These are phyloP conservation scores for Cordyceps tenuipes DNA, from an alignment of 2,329 filamentous ascomycete species.

Conservation along the genomic window DNA sequence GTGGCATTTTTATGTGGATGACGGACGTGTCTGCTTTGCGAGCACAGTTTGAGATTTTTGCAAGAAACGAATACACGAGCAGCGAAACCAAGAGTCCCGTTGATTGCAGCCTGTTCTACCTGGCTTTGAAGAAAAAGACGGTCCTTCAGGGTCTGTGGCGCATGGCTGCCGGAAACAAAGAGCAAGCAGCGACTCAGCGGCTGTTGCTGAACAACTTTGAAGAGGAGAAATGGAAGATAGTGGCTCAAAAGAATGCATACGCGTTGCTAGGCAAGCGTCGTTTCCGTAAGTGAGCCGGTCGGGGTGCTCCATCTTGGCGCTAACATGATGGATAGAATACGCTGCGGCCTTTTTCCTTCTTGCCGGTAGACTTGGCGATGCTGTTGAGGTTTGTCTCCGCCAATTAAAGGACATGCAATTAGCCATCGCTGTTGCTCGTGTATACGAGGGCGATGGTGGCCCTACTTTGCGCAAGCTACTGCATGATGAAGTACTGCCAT, in stretches of 20 bases:
- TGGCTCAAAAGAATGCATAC: constrained; percentile 93
- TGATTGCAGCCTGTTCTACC: constrained; percentile 84
- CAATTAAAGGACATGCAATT: constrained; percentile 85
- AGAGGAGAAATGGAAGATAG: constrained; percentile 77
- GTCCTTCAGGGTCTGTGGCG: constrained; percentile 89
- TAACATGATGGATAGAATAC: constrained; percentile 55
- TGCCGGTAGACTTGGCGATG: constrained; percentile 75
- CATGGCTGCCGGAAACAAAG: constrained; percentile 82
- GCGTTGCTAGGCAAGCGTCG: constrained; percentile 83
- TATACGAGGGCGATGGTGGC: constrained; percentile 80
- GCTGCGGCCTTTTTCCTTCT: constrained; percentile 93
- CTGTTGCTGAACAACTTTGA: constrained; percentile 87
- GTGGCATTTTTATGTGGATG: constrained; percentile 93
- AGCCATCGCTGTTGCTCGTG: constrained; percentile 76
- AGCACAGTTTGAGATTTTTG: constrained; percentile 79
- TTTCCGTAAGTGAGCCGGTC: constrained; percentile 52
- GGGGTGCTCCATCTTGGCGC: neutral
- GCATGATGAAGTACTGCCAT: constrained; percentile 67
- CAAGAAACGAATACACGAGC: constrained; percentile 86
- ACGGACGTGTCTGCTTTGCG: constrained; percentile 62
- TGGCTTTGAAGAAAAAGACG: constrained; percentile 83
- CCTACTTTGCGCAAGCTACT: constrained; percentile 66
- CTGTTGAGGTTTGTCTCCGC: constrained; percentile 76
- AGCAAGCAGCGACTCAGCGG: constrained; percentile 71
- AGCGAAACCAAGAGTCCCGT: constrained; percentile 81